These are phyloP conservation scores for Pythium aphanidermatum DNA, from an alignment of 352 stramenopile genomes.

Conservation along the genomic window DNA sequence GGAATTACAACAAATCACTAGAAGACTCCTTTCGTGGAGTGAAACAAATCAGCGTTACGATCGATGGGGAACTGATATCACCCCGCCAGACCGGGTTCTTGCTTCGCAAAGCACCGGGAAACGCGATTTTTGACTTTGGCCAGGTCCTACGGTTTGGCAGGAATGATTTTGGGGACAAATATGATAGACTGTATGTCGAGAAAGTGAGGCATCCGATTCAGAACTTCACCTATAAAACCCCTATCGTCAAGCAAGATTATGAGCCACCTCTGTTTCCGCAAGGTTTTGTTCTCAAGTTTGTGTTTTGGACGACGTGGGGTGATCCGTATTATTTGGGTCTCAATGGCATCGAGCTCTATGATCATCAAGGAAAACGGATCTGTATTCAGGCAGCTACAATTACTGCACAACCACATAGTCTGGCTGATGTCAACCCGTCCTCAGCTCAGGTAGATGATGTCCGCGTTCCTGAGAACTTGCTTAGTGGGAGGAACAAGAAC, in stretches of 20 bases:
- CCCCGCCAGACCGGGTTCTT: slow-evolving; percentile 49
- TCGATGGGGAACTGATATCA: slow-evolving; percentile 51
- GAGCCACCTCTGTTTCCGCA: slow-evolving; percentile 75
- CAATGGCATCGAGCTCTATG: slow-evolving; percentile 78
- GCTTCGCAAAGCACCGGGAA: slow-evolving; percentile 75
- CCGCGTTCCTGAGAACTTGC: slow-evolving; percentile 49
- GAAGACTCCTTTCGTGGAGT: slow-evolving; percentile 68
- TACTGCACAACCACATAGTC: slow-evolving; percentile 47
- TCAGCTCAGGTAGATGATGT: slow-evolving; percentile 27
- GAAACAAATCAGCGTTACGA: slow-evolving; percentile 43
- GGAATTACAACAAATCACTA: slow-evolving; percentile 80
- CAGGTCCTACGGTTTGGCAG: slow-evolving; percentile 50
- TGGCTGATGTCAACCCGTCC: slow-evolving; percentile 36
- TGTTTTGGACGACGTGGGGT: slow-evolving; percentile 77
- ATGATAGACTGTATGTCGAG: slow-evolving; percentile 24
- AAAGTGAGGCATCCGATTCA: slow-evolving; percentile 37
- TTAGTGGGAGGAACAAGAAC: slow-evolving; percentile 68
- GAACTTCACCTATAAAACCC: slow-evolving; percentile 56
- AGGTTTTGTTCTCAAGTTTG: slow-evolving; percentile 81
- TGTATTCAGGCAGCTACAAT: slow-evolving; percentile 27
- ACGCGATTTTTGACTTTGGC: slow-evolving; percentile 60
- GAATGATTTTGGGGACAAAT: slow-evolving; percentile 6
- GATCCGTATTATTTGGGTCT: slow-evolving; percentile 83
- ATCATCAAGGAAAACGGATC: slow-evolving; percentile 42
- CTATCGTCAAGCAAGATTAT: slow-evolving; percentile 81